phyloP scores from a whole-genome alignment of 2,329 filamentous ascomycete genomes.

The Penicillium psychrosexuale region DNA sequence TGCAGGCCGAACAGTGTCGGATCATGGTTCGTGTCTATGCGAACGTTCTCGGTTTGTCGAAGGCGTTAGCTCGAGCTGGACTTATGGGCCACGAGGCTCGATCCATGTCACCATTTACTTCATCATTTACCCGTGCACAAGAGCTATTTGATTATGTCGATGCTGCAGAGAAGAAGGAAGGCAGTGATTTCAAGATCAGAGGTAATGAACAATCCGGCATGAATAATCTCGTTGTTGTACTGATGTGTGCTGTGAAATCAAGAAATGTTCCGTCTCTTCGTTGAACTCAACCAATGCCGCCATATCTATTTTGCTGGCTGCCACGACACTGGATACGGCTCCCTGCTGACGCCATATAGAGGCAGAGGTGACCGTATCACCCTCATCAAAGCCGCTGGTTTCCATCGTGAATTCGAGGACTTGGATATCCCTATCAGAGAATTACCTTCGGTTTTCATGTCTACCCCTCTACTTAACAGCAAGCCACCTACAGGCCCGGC shows the following conservation, averaged over 20 bases:
- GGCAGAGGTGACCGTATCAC: constrained; percentile 53
- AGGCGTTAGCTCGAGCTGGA: constrained; percentile 49
- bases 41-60: constrained; percentile 54
- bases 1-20: constrained; percentile 51
- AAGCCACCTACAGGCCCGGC: constrained; percentile 7
- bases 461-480: constrained; percentile 31
- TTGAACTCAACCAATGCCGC: constrained; percentile 59
- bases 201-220: constrained; percentile 33
- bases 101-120: constrained; percentile 54
- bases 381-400: constrained; percentile 52
- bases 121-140: constrained; percentile 57
- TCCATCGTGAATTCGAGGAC: constrained; percentile 53
- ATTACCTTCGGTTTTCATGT: constrained; percentile 53
- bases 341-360: constrained; percentile 54
- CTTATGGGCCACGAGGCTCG: constrained; percentile 55
- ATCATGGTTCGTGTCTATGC: constrained; percentile 57
- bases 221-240: constrained; percentile 12
- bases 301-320: constrained; percentile 64
- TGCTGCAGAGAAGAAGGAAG: constrained; percentile 59
- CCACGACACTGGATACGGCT: constrained; percentile 58
- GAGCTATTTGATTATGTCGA: constrained; percentile 62
- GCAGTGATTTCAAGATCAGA: constrained; percentile 59
- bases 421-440: constrained; percentile 53
- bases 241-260: constrained; percentile 1
- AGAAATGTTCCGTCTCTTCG: constrained; percentile 49